These are phyloP conservation scores for Phoma herbarum DNA, from an alignment of 2,329 filamentous ascomycete species.

Conservation along the genomic window DNA sequence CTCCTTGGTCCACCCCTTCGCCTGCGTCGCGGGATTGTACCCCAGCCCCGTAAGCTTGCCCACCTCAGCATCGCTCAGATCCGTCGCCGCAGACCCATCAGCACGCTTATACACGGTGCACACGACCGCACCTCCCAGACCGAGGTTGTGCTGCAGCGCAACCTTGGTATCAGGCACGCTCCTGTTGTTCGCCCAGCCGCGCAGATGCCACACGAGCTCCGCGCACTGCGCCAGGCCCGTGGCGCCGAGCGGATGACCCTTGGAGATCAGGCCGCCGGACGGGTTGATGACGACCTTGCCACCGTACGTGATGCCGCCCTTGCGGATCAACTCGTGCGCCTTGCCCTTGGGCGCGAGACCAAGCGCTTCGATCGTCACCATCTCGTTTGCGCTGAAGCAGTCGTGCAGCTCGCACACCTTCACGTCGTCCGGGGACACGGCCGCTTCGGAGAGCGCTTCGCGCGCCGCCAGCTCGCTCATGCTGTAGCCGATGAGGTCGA, in stretches of 20 bases:
- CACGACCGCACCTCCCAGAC: conserved; percentile 88
- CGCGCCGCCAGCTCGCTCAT: conserved; percentile 79
- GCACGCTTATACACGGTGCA: conserved; percentile 88
- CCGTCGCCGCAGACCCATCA: conserved; percentile 72
- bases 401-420: conserved; percentile 93
- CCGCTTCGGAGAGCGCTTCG: conserved; percentile 77
- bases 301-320: conserved; percentile 91
- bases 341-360: conserved; percentile 80
- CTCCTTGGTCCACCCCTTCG: conserved; percentile 83
- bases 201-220: conserved; percentile 92
- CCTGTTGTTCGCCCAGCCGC: conserved; percentile 95
- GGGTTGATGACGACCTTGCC: conserved; percentile 86
- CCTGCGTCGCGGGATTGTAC: conserved; percentile 91
- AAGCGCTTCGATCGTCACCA: conserved; percentile 87
- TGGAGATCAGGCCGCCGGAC: conserved; percentile 92
- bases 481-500: conserved; percentile 88
- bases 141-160: conserved; percentile 91
- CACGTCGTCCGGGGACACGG: conserved; percentile 70
- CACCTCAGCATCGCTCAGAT: conserved; percentile 70
- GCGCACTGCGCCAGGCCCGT: conserved; percentile 96
- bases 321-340: conserved; percentile 88
- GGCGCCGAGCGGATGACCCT: conserved; percentile 93
- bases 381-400: conserved; percentile 95
- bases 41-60: conserved; percentile 74
- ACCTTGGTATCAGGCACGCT: conserved; percentile 72